phyloP scores from a whole-genome alignment of 495 filamentous ascomycete species.

The Hapsidospora chrysogenum region DNA sequence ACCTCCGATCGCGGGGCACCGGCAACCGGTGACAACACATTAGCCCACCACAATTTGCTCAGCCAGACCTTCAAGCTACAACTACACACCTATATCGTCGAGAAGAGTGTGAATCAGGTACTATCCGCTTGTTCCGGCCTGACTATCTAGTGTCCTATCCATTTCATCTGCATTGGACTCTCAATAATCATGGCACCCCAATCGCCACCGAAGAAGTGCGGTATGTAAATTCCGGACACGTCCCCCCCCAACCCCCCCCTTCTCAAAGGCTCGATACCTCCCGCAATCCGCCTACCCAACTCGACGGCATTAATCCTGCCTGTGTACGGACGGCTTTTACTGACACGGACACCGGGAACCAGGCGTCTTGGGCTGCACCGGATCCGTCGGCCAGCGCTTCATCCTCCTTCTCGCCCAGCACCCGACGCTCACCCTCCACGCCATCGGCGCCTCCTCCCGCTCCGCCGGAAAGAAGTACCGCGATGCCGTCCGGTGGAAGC shows the following conservation, averaged over 20 bases:
- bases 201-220: slow-evolving; percentile 35
- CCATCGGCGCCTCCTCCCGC: slow-evolving; percentile 61
- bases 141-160: no score
- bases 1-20: no score
- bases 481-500: slow-evolving; percentile 76
- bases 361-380: slow-evolving; percentile 58
- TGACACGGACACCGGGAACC: no score
- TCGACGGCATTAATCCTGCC: no score
- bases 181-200: slow-evolving; percentile 27
- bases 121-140: no score
- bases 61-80: no score
- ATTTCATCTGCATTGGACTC: no score
- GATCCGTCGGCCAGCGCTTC: slow-evolving; percentile 75
- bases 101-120: no score
- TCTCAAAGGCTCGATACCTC: background rate
- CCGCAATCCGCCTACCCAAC: background rate
- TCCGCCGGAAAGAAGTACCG: slow-evolving; percentile 72
- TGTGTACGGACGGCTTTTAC: no score
- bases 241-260: background rate
- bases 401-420: slow-evolving; percentile 68
- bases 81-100: no score
- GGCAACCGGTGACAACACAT: no score
- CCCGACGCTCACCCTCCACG: slow-evolving; percentile 57
- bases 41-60: no score
- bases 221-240: slow-evolving; percentile 16